Evolutionary conservation across 2,329 filamentous ascomycete species (phyloP), one percentile per base, ranked within the genome.

Genomic region (Acarospora socialis): DNA sequence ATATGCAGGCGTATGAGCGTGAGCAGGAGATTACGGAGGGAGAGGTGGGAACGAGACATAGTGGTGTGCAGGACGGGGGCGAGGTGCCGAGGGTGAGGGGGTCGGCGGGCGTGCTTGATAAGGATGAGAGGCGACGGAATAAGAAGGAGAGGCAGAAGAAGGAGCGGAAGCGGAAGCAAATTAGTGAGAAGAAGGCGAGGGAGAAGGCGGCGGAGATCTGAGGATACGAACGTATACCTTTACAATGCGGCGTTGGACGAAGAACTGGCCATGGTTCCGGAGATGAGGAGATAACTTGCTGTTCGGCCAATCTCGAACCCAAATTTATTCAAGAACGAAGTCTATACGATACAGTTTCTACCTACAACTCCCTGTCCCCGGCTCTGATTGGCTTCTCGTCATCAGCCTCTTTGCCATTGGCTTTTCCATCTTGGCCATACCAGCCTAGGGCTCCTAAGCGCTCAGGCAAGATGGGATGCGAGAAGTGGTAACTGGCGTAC

Each of bases 401-500:
- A 34, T 60, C 58, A 20, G 59, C 52, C 24, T 55, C 51, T 46
- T 59, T 59, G 21, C 52, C 53, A 36, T 37, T 39, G 6, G 34
- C 28, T 6, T 38, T 38, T 49, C 69, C 70, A 45, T 64, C 63
- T 38, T 68, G 65, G 39, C 81, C 74, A 50, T 77, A 75, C 86
- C 87, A 98, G 43, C 81, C 77, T 38, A 98, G 69, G 2, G 87
- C 90, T 56, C 81, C 82, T 48, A 98, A 67, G 48, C 90, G 75
- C 68, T 98, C 92, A 2, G 86, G 81, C 44, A 98, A 65, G 44
- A 95, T 94, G 1, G 90, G 90, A 60, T 98, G 90, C 15, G 87
- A 94, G 68, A 92, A 94, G 63, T 98, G 86, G 66, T 95, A 98
- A 60, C 79, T 92, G 33, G 90, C 90, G 58, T 92, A 98, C 70